Conservation (phyloP, 345 rosid genomes). For the Euphorbia pulcherrima region DNA sequence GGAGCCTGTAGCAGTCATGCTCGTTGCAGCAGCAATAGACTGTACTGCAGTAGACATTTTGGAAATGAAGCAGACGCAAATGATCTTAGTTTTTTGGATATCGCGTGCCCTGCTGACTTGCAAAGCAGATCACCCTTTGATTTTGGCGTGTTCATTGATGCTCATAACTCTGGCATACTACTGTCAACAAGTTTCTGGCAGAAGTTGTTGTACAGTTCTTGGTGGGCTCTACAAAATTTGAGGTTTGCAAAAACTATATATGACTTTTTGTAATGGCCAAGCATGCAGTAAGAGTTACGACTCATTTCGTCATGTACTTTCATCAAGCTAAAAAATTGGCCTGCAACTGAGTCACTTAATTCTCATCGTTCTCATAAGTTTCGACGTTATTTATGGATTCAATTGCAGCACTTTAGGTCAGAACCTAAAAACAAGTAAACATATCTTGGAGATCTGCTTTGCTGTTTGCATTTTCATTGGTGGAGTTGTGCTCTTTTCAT, state of each 20-base stretch:
- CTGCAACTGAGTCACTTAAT: neutral
- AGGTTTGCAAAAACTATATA: conserved; percentile 20
- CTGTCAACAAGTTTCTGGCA: conserved; percentile 21
- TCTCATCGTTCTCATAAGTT: neutral
- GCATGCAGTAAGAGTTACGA: no score
- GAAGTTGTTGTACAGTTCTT: conserved; percentile 32
- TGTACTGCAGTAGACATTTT: conserved; percentile 43
- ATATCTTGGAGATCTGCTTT: conserved; percentile 61
- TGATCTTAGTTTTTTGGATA: conserved; percentile 7
- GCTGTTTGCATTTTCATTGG: conserved; percentile 57
- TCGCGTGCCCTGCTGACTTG: conserved; percentile 21
- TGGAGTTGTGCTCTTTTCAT: conserved; percentile 63
- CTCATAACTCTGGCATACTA: conserved; percentile 30
- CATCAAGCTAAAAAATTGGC: neutral
- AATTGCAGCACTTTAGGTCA: conserved; percentile 58
- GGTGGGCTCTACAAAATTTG: conserved; percentile 36
- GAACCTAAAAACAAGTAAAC: conserved; percentile 64
- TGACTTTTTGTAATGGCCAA: neutral
- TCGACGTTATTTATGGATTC: neutral
- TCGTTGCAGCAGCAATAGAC: conserved; percentile 15
- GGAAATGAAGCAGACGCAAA: neutral
- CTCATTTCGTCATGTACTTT: no score
- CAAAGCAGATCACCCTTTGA: conserved; percentile 16
- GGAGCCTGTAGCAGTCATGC: conserved; percentile 39
- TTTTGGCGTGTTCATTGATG: conserved; percentile 32